Base-by-base conservation (phyloP, 768 basidiomycete genomes). In the Pleurotus salmoneostramineus region DNA sequence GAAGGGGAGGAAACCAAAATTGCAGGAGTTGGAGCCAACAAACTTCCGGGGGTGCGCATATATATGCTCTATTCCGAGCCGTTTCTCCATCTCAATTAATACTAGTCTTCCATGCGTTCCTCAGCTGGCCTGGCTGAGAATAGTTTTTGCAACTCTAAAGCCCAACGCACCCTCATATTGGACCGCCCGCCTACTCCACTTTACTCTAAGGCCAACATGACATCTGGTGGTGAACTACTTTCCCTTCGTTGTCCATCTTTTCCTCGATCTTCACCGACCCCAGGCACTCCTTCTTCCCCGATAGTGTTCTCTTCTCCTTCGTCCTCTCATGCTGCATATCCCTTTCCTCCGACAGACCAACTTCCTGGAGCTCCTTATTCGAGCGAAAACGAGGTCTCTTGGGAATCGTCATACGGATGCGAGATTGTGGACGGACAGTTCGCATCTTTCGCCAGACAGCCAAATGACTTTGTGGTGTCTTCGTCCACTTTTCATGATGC, bases 301-400 rank as follows among this genome's bases (percentile, higher is more conserved):
- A 67, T 67, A 6, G 54, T 67, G 4, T 67, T 71, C 56, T 62
- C 68, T 10, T 72, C 69, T 10, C 71, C 69, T 10, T 58, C 65
- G 5, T 70, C 66, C 14, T 69, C 67, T 57, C 51, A 60, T 52
- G 40, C 51, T 21, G 60, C 62, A 56, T 46, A 32, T 56, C 44
- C 61, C 59, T 55, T 55, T 43, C 17, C 35, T 21, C 62, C 59
- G 44, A 62, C 63, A 15, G 47, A 51, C 34, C 57, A 62, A 6
- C 56, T 54, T 27, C 62, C 60, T 44, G 60, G 36, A 7, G 17
- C 57, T n/a, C 15, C 21, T 44, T 56, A 59, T 57, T 64, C 65
- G 21, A 17, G 15, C 6, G 44, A 45, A 15, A 61, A 62, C 45
- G 62, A 56, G 37, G 59, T 40, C 51, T 67, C 66, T 49, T 66